Evolutionary conservation across 495 filamentous ascomycete species (phyloP), one percentile per base, ranked within the genome.

Genomic region (Tricharina praecox): DNA sequence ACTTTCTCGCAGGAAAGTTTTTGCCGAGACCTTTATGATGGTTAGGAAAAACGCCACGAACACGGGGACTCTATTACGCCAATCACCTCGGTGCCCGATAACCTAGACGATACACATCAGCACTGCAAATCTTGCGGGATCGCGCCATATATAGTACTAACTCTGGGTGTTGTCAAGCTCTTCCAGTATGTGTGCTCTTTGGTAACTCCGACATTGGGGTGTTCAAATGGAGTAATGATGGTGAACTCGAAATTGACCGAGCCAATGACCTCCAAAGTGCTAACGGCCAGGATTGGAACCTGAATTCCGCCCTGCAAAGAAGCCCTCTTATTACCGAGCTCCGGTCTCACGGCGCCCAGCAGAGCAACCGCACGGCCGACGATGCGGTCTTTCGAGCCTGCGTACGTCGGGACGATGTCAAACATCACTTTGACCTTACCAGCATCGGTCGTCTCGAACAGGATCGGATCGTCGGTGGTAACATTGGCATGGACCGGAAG

Each of bases 401-500:
- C 77, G 66, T 96, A 95, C 1, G 92, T 96, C n/a, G 88, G 90
- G 8, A 96, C 78, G 47, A 97, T 85, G 57, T 97, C 90, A 54
- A 97, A 97, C 30, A 90, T 68, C 18, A 97, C 67, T 63, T 85
- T 85, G 33, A 95, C 87, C 55, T 84, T 85, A 46, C 71, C 70
- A 1, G 74, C 69, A 59, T 96, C 85, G 13, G 62, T 69, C 0
- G 88, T 77, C 45, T 77, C 81, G 64, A 97, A 96, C 0, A 81
- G 72, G 24, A 96, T 85, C 0, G 90, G 90, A 52, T 93, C 87
- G 16, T 61, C 58, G 0, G 87, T 94, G 23, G 78, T 80, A 50
- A 94, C 82, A 53, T 88, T 92, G 21, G 94, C 88, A 54, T 93
- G 84, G 3, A 94, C 79, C 0, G 90, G 90, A 15, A 97, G 68